phyloP scores from a whole-genome alignment of 2,329 filamentous ascomycete species.

The Pestalotiopsis sp. region DNA sequence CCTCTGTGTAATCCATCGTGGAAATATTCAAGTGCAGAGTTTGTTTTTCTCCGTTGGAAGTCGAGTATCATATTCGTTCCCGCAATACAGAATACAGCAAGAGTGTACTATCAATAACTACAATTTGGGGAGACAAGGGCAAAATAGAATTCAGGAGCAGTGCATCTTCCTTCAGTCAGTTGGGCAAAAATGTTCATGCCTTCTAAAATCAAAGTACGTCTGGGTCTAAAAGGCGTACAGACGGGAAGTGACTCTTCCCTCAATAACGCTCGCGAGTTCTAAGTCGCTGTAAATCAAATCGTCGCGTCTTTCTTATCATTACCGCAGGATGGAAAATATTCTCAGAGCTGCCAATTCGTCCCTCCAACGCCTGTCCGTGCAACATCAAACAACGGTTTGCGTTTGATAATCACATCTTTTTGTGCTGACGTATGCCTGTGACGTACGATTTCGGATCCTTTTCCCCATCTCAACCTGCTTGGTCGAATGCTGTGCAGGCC shows the following conservation, averaged over 20 bases:
- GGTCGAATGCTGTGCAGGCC: background rate
- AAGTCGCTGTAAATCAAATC: slow-evolving; percentile 8
- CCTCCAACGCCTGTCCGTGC: background rate
- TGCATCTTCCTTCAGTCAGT: no score
- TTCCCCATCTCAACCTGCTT: background rate
- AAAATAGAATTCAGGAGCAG: background rate
- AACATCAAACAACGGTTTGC: background rate
- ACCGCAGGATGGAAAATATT: background rate
- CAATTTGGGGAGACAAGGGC: no score
- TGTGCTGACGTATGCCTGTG: background rate
- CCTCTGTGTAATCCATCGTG: background rate
- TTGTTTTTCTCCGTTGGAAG: no score
- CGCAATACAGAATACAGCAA: no score
- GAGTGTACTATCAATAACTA: no score
- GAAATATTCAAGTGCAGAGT: no score
- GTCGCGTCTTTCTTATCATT: background rate
- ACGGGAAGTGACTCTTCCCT: background rate
- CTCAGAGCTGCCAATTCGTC: background rate
- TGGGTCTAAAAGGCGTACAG: background rate
- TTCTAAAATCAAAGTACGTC: slow-evolving; percentile 1
- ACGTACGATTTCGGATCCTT: background rate
- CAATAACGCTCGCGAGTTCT: background rate
- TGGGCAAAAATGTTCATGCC: background rate
- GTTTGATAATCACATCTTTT: background rate
- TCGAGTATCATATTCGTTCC: no score